Conservation (phyloP, 2,329 filamentous ascomycete species). For the Rutstroemia sydowiana region DNA sequence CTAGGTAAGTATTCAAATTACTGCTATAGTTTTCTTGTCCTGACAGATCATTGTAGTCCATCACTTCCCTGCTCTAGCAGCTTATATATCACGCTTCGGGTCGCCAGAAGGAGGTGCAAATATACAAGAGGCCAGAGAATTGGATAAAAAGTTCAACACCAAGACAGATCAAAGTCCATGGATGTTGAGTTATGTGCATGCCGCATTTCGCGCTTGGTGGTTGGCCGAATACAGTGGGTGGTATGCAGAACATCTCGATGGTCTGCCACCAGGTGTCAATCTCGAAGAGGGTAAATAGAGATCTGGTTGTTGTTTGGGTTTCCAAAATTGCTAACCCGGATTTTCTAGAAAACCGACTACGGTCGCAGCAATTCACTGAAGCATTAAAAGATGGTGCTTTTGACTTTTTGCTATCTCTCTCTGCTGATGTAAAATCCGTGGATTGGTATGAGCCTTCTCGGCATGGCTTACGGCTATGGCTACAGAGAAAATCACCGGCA, state of each 20-base stretch:
- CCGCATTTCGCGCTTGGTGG: conserved; percentile 78
- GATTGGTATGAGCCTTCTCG: conserved; percentile 87
- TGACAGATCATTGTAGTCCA: conserved; percentile 49
- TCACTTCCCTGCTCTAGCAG: conserved; percentile 70
- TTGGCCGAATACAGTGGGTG: conserved; percentile 87
- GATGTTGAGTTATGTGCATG: conserved; percentile 68
- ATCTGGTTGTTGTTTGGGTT: background rate
- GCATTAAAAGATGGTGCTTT: conserved; percentile 83
- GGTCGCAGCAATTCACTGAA: conserved; percentile 67
- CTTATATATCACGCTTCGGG: conserved; percentile 70
- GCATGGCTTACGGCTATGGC: conserved; percentile 70
- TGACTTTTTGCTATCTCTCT: conserved; percentile 81
- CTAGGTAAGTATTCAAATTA: conserved; percentile 35
- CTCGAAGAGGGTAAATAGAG: conserved; percentile 44
- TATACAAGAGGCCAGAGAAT: conserved; percentile 59
- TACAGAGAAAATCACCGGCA: conserved; percentile 71
- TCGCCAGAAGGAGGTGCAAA: conserved; percentile 65
- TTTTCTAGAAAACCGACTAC: conserved; percentile 54
- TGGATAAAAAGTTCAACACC: conserved; percentile 62
- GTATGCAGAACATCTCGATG: conserved; percentile 65
- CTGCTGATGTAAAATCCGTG: conserved; percentile 70
- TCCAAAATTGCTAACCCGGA: conserved; percentile 8
- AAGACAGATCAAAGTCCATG: conserved; percentile 62
- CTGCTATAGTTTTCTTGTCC: background rate
- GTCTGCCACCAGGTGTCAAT: conserved; percentile 55